phyloP scores from a whole-genome alignment of 2,329 filamentous ascomycete species.

The Fusarium sp. region DNA sequence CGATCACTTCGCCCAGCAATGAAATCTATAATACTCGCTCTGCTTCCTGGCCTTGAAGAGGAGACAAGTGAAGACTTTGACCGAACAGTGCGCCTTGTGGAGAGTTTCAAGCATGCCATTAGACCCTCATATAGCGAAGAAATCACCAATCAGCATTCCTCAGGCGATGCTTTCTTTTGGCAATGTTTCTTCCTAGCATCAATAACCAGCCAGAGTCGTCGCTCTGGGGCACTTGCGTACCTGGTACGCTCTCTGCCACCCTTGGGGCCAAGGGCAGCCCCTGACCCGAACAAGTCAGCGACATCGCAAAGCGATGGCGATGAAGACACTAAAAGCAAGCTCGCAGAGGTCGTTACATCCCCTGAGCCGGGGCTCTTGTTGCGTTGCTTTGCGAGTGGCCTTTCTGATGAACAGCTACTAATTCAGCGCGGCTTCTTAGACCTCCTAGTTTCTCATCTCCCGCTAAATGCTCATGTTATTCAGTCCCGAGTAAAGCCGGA shows the following conservation, averaged over 20 bases:
- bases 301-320: constrained; percentile 23
- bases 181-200: constrained; percentile 95
- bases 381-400: constrained; percentile 89
- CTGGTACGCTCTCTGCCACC: constrained; percentile 79
- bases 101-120: constrained; percentile 78
- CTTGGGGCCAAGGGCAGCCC: constrained; percentile 36
- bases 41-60: constrained; percentile 92
- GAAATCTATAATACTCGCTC: constrained; percentile 88
- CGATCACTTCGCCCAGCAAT: constrained; percentile 83
- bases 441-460: constrained; percentile 88
- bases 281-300: constrained; percentile 14
- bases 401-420: constrained; percentile 86
- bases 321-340: constrained; percentile 56
- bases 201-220: constrained; percentile 86
- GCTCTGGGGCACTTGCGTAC: constrained; percentile 89
- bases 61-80: constrained; percentile 98
- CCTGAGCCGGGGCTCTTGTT: constrained; percentile 92
- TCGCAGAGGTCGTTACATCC: constrained; percentile 76
- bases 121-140: constrained; percentile 63
- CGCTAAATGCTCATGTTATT: constrained; percentile 83
- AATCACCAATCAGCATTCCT: constrained; percentile 63
- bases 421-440: constrained; percentile 96
- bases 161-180: constrained; percentile 92
- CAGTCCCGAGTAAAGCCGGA: constrained; percentile 76
- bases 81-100: constrained; percentile 80